Conservation (phyloP, 768 basidiomycete genomes). For the Tephrocybe sp. region DNA sequence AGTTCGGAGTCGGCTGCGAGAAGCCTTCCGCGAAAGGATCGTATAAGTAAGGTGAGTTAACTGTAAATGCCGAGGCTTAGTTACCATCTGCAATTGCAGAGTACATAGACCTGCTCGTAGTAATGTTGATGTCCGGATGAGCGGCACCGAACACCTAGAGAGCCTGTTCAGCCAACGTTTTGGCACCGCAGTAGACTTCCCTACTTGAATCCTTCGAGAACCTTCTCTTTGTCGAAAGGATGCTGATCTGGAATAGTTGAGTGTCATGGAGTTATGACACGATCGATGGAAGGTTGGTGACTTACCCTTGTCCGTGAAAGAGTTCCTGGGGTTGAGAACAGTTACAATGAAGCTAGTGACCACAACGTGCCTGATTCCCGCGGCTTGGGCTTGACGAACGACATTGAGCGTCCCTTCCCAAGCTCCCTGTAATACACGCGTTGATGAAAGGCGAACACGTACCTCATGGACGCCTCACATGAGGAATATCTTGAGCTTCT, state of each 20-base stretch:
- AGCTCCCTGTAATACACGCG: constrained; percentile 25
- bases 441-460: no score
- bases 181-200: constrained; percentile 34
- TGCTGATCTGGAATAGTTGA: constrained; percentile 32
- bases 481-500: constrained; percentile 23
- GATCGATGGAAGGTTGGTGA: no score
- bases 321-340: constrained; percentile 20
- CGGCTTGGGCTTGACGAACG: constrained; percentile 34
- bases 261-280: not conserved
- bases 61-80: constrained; percentile 18
- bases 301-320: constrained; percentile 29
- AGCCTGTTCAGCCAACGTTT: constrained; percentile 38
- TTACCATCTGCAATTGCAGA: no score
- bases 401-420: constrained; percentile 39
- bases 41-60: constrained; percentile 36
- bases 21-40: constrained; percentile 32
- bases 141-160: constrained; percentile 42
- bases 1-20: constrained; percentile 21
- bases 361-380: constrained; percentile 33
- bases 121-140: constrained; percentile 39
- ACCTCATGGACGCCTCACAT: constrained; percentile 12
- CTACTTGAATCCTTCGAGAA: constrained; percentile 15
- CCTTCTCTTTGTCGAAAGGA: constrained; percentile 29
- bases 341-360: constrained; percentile 39
- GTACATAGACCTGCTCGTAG: constrained; percentile 24